Conservation (phyloP, 441 rosid genomes). For the Francoa sonchifolia region DNA sequence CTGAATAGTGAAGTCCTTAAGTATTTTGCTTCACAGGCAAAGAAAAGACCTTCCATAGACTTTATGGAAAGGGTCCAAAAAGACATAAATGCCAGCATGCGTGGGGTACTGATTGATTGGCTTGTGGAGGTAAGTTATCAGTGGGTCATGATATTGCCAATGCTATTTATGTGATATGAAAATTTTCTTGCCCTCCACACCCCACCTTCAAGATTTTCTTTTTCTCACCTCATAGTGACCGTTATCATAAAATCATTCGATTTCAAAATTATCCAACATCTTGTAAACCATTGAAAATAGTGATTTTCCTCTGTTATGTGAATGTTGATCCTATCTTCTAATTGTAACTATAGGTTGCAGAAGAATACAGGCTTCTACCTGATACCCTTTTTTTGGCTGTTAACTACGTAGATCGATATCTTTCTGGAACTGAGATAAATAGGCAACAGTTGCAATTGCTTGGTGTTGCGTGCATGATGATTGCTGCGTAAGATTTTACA, state of each 20-base stretch:
- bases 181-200: no score
- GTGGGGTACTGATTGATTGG: constrained; percentile 75
- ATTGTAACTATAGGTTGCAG: constrained; percentile 57
- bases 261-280: constrained; percentile 4
- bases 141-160: neutral
- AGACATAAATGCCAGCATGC: constrained; percentile 67
- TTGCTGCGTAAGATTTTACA: constrained; percentile 57
- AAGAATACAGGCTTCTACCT: constrained; percentile 78
- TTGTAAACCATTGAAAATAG: neutral
- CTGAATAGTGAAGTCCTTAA: neutral
- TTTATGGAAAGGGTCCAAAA: constrained; percentile 65
- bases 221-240: no score
- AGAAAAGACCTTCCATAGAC: constrained; percentile 71
- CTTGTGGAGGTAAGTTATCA: constrained; percentile 58
- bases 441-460: constrained; percentile 75
- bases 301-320: neutral
- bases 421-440: constrained; percentile 64
- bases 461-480: constrained; percentile 89
- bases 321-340: constrained; percentile 3
- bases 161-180: no score
- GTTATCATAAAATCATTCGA: no score
- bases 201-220: no score
- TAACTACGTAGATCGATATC: constrained; percentile 79
- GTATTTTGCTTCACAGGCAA: constrained; percentile 24
- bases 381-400: constrained; percentile 73